phyloP scores from a whole-genome alignment of 805 yeast species.

The Candida gorgasii region DNA sequence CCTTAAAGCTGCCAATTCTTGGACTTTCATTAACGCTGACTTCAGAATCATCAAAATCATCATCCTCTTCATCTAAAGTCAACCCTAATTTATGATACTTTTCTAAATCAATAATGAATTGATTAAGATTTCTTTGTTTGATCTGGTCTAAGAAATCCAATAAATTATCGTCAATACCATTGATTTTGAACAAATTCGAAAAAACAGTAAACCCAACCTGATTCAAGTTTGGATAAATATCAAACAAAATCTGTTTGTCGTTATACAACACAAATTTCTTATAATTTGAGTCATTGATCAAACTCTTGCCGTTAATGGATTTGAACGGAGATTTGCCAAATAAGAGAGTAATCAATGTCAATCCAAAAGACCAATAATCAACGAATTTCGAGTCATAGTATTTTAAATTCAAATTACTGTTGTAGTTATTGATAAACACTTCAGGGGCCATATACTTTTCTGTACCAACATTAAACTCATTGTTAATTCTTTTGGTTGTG shows the following conservation, averaged over 20 bases:
- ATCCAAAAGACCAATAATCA: slow-evolving; percentile 59
- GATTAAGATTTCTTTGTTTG: slow-evolving; percentile 33
- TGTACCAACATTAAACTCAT: slow-evolving; percentile 51
- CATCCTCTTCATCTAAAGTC: slow-evolving; percentile 41
- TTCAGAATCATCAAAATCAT: slow-evolving; percentile 15
- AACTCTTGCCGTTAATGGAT: slow-evolving; percentile 21
- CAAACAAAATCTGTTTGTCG: slow-evolving; percentile 45
- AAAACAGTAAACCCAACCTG: slow-evolving; percentile 41
- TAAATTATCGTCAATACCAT: slow-evolving; percentile 36
- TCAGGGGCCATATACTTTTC: slow-evolving; percentile 64
- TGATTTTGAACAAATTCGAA: slow-evolving; percentile 38
- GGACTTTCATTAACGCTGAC: not conserved
- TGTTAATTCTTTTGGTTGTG: slow-evolving; percentile 32
- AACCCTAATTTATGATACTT: slow-evolving; percentile 40
- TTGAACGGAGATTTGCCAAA: slow-evolving; percentile 57
- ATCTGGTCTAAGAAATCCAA: slow-evolving; percentile 23
- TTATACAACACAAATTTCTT: slow-evolving; percentile 39
- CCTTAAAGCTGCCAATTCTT: not conserved
- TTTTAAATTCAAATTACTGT: slow-evolving; percentile 20
- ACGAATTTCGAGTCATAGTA: slow-evolving; percentile 46
- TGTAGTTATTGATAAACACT: slow-evolving; percentile 25
- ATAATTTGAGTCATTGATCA: slow-evolving; percentile 44
- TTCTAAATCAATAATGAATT: slow-evolving; percentile 30
- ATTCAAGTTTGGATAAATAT: slow-evolving; percentile 45
- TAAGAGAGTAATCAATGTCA: slow-evolving; percentile 49